Evolutionary conservation across 768 basidiomycete species (phyloP), one percentile per base, ranked within the genome.

Genomic region (Trametes sanguinea): DNA sequence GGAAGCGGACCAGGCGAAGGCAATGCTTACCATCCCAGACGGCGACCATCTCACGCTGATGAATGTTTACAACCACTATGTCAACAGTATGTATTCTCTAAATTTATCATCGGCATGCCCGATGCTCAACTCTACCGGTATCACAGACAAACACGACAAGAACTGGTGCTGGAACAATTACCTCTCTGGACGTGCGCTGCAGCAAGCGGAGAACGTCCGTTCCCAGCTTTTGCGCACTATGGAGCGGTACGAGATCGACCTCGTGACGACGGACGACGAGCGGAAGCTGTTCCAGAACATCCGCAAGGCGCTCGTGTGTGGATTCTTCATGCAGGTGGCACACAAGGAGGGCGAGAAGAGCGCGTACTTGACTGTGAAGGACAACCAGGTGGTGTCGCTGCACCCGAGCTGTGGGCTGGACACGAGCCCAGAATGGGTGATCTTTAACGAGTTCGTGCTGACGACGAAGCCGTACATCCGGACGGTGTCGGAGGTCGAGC

Each of bases 251-350:
- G 93, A 95, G 60, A 77, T 96, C 37, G 89, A 90, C 32, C 72
- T 95, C 22, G 74, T 94, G 30, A 87, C 87, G 6, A 80, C 90
- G 67, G 81, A 80, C 69, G 90, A 88, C 63, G 67, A 70, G 62
- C 60, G 65, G 14, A 58, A 64, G 71, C 83, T 89, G 65, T 89
- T 85, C 73, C 64, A 77, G 55, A 88, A 88, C 66, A 87, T 98
- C 58, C 85, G 94, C 30, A 87, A 88, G n/a, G 89, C 90, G 0
- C 80, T 98, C 22, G 89, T 92, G 4, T 90, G 89, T 67, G 97
- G 95, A 1, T 99, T 92, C 82, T 99, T 98, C 77, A 98, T 97
- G 96, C 96, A 98, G 72, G 86, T 94, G 11, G 97, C 95, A 6
- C 94, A 97, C 74, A 92, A 92, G 73, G 94, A 95, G 71, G 92